Conservation (phyloP, 2,329 filamentous ascomycete genomes). For the Diaporthe citri region DNA sequence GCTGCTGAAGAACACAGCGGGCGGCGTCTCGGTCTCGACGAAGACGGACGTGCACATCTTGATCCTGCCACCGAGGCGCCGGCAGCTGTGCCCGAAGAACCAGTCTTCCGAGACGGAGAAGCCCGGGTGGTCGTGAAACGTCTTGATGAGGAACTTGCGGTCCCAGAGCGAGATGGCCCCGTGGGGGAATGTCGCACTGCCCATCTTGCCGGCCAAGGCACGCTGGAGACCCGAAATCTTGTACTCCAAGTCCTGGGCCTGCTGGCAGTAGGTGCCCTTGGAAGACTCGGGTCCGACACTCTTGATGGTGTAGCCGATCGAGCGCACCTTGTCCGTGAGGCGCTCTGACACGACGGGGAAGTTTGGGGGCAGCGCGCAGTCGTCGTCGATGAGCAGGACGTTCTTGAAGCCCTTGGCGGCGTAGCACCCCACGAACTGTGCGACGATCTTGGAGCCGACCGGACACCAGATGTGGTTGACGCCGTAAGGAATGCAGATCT, state of each 20-base stretch:
- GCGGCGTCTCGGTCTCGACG: constrained; percentile 63
- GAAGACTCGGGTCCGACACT: constrained; percentile 52
- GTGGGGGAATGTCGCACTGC: constrained; percentile 63
- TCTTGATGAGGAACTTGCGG: constrained; percentile 57
- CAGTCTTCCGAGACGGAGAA: constrained; percentile 65
- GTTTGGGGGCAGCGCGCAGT: constrained; percentile 60
- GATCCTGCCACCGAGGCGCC: constrained; percentile 57
- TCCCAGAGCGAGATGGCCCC: constrained; percentile 65
- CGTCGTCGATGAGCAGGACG: constrained; percentile 63
- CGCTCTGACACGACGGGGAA: constrained; percentile 61
- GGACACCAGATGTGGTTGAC: constrained; percentile 63
- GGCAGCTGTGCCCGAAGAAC: constrained; percentile 63
- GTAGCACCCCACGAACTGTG: constrained; percentile 62
- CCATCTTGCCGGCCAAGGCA: constrained; percentile 57
- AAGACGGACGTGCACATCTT: constrained; percentile 63
- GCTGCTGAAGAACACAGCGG: constrained; percentile 55
- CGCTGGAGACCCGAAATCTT: constrained; percentile 62
- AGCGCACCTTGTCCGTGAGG: constrained; percentile 55
- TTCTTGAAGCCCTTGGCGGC: constrained; percentile 59
- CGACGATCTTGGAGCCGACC: constrained; percentile 62
- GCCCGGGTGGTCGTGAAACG: constrained; percentile 62
- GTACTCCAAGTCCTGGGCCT: constrained; percentile 66
- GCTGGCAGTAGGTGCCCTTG: constrained; percentile 55
- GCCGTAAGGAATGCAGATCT: constrained; percentile 56
- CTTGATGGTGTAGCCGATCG: constrained; percentile 64